Evolutionary conservation across 768 basidiomycete genomes (phyloP).

Genomic region (Plicaturopsis crispa): DNA sequence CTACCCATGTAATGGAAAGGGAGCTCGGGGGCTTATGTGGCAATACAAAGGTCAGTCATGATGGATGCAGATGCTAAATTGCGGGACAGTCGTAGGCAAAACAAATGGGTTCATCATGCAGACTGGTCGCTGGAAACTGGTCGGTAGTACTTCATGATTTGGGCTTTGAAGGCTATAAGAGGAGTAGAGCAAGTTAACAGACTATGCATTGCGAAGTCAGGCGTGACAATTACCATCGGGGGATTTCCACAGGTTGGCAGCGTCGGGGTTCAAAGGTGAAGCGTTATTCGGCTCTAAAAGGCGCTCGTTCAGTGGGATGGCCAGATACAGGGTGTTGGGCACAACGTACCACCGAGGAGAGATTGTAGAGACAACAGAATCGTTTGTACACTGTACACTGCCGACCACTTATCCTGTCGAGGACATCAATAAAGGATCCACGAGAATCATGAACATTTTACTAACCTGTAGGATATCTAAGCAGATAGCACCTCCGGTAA

Average conservation of each 20-base stretch:
- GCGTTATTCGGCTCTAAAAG: constrained; percentile 83
- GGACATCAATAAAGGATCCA: background rate
- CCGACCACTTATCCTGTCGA: constrained; percentile 83
- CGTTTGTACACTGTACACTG: constrained; percentile 87
- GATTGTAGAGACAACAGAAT: constrained; percentile 85
- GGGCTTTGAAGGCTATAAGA: constrained; percentile 56
- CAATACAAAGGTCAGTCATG: too few species aligned
- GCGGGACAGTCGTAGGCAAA: background rate
- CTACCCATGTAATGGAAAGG: too few species aligned
- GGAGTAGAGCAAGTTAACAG: constrained; percentile 4
- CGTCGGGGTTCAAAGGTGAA: constrained; percentile 84
- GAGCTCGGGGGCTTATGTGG: too few species aligned
- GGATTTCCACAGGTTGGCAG: constrained; percentile 72
- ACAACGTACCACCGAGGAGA: constrained; percentile 67
- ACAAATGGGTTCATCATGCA: constrained; percentile 17
- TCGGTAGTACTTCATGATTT: constrained; percentile 69
- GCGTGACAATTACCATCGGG: constrained; percentile 43
- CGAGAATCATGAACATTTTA: constrained; percentile 3
- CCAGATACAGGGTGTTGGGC: too few species aligned
- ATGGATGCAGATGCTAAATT: background rate
- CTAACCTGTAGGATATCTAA: constrained; percentile 80
- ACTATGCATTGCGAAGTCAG: constrained; percentile 3
- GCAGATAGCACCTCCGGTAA: constrained; percentile 70
- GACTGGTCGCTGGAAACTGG: constrained; percentile 30
- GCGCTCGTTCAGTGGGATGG: background rate